Conservation (phyloP, 1,139 yeast genomes). For the Saccharomyces hybrid region DNA sequence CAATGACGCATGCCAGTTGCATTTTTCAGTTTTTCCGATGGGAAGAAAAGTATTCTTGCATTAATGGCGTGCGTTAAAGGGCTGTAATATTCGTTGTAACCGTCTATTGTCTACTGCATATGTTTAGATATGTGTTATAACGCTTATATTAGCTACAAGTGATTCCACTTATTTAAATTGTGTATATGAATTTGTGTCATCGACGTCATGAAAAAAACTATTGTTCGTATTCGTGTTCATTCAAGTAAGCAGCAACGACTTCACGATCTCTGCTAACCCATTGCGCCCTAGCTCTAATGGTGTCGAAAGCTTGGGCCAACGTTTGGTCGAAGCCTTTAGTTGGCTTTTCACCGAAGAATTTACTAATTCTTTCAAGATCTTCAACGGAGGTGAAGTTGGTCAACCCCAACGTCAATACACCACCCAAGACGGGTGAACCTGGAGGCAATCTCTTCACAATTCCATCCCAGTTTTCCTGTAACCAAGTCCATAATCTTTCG, state of each 20-base stretch:
- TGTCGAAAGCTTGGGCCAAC: constrained; percentile 65
- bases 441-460: constrained; percentile 66
- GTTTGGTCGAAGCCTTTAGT: constrained; percentile 70
- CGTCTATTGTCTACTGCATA: neutral
- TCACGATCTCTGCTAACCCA: constrained; percentile 62
- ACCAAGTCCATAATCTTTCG: constrained; percentile 66
- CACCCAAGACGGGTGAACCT: constrained; percentile 70
- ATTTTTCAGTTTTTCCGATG: neutral
- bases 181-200: neutral
- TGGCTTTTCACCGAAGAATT: constrained; percentile 53
- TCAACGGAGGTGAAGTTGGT: constrained; percentile 58
- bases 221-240: constrained; percentile 35
- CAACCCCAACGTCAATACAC: constrained; percentile 56
- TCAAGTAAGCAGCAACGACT: constrained; percentile 48
- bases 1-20: neutral
- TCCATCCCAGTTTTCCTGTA: constrained; percentile 64
- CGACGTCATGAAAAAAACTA: neutral
- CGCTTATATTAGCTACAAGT: neutral
- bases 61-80: neutral
- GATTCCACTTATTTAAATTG: neutral
- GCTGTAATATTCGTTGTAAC: neutral
- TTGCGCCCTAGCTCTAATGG: constrained; percentile 50
- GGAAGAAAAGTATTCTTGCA: neutral
- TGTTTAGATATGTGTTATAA: neutral
- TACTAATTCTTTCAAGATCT: constrained; percentile 49